phyloP scores from a whole-genome alignment of 129 eudicot genomes.

The Helianthus tuberosus region DNA sequence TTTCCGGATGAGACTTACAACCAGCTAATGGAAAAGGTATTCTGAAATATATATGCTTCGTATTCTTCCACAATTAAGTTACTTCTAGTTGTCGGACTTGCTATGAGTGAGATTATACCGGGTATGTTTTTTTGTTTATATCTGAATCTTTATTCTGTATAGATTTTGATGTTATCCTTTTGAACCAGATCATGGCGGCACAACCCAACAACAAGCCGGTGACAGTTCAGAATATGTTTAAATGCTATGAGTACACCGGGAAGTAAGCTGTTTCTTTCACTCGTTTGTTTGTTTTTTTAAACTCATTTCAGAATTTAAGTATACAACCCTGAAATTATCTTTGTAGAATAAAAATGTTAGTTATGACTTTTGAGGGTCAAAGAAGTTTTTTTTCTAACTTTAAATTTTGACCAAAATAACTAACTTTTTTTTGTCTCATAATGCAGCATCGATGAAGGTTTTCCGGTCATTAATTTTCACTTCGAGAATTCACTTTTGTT shows the following conservation, averaged over 20 bases:
- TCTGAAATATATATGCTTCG: not conserved
- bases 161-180: constrained; percentile 14
- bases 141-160: not conserved
- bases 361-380: too few relatives aligned
- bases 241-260: constrained; percentile 55
- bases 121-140: not conserved
- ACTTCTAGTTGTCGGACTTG: not conserved
- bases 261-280: constrained; percentile 43
- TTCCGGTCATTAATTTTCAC: constrained; percentile 66
- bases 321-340: not conserved
- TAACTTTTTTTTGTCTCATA: constrained; percentile 13
- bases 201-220: constrained; percentile 53
- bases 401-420: constrained; percentile 12
- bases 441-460: constrained; percentile 77
- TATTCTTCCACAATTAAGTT: not conserved
- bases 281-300: not conserved
- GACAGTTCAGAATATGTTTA: constrained; percentile 57
- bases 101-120: too few relatives aligned
- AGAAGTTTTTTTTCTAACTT: too few relatives aligned
- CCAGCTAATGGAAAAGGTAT: constrained; percentile 55
- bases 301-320: not conserved
- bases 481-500: constrained; percentile 56
- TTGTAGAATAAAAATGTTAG: too few relatives aligned
- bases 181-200: constrained; percentile 50
- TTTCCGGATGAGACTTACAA: constrained; percentile 62